Conservation (phyloP, 2,329 filamentous ascomycete genomes). For the Cadophora sp. region DNA sequence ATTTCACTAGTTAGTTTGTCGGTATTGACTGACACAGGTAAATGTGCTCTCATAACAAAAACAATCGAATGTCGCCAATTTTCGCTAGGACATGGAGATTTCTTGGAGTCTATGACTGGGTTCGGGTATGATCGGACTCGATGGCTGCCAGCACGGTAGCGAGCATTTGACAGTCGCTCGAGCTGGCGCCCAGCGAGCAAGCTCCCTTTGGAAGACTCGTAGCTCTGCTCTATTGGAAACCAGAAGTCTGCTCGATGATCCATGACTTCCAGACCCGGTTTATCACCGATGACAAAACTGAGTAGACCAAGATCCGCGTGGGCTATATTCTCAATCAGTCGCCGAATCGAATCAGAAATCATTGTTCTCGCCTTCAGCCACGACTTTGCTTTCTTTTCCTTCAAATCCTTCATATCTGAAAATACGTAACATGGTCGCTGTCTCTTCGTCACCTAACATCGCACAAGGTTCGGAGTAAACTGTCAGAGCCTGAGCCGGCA, state of each 20-base stretch:
- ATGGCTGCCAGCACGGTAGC: conserved; percentile 38
- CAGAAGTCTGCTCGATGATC: conserved; percentile 28
- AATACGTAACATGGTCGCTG: conserved; percentile 38
- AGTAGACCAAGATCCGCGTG: conserved; percentile 40
- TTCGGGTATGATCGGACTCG: conserved; percentile 37
- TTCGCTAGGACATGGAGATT: not conserved
- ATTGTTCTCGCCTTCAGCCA: conserved; percentile 36
- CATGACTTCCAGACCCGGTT: conserved; percentile 40
- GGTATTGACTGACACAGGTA: conserved; percentile 35
- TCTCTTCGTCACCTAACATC: conserved; percentile 29
- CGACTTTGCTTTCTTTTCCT: conserved; percentile 29
- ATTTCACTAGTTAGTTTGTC: conserved; percentile 37
- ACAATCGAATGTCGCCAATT: conserved; percentile 40
- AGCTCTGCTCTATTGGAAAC: conserved; percentile 37
- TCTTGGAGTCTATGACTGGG: not conserved
- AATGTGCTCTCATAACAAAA: conserved; percentile 41
- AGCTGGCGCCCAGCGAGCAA: conserved; percentile 40
- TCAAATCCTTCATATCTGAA: conserved; percentile 39
- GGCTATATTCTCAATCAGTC: conserved; percentile 25
- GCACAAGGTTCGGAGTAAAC: conserved; percentile 37
- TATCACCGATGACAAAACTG: conserved; percentile 40
- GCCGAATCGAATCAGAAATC: no score
- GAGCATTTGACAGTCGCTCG: conserved; percentile 35
- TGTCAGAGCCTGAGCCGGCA: conserved; percentile 33
- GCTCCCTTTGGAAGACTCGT: conserved; percentile 29